phyloP scores from a whole-genome alignment of 768 basidiomycete genomes.

The Daedalea quercina region DNA sequence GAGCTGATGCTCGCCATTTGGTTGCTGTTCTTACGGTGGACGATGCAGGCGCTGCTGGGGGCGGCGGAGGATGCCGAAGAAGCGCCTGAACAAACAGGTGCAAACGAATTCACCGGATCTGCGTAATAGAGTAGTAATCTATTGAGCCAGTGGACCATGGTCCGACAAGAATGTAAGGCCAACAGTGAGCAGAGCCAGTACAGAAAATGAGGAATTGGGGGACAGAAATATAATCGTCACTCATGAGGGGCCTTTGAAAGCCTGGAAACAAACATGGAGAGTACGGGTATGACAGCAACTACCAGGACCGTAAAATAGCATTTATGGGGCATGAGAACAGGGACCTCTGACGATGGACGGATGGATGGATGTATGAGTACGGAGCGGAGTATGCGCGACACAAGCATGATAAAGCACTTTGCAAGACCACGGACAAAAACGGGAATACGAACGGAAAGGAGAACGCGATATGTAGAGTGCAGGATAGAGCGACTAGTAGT shows the following conservation, averaged over 20 bases:
- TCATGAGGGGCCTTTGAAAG: background rate
- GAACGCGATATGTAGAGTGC: slow-evolving; percentile 1
- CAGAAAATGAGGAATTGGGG: too few relatives aligned
- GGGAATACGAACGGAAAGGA: background rate
- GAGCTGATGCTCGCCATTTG: too few relatives aligned
- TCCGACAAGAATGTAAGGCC: too few relatives aligned
- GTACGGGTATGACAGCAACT: background rate
- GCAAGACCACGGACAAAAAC: background rate
- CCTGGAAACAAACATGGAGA: background rate
- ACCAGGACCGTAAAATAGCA: background rate
- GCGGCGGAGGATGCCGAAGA: too few relatives aligned
- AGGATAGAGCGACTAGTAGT: slow-evolving; percentile 42
- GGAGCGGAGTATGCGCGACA: slow-evolving; percentile 7
- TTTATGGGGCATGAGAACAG: background rate
- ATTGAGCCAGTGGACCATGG: too few relatives aligned
- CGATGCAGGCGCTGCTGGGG: too few relatives aligned
- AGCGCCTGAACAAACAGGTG: too few relatives aligned
- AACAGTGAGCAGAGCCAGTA: too few relatives aligned
- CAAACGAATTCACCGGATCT: too few relatives aligned
- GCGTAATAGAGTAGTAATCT: too few relatives aligned
- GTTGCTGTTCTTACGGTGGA: too few relatives aligned
- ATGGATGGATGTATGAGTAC: background rate
- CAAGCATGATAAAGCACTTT: slow-evolving; percentile 22
- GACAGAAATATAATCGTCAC: background rate
- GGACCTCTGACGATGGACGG: background rate